Conservation (phyloP, 2,329 filamentous ascomycete species). For the Hymenotorrendiella dingleyae region DNA sequence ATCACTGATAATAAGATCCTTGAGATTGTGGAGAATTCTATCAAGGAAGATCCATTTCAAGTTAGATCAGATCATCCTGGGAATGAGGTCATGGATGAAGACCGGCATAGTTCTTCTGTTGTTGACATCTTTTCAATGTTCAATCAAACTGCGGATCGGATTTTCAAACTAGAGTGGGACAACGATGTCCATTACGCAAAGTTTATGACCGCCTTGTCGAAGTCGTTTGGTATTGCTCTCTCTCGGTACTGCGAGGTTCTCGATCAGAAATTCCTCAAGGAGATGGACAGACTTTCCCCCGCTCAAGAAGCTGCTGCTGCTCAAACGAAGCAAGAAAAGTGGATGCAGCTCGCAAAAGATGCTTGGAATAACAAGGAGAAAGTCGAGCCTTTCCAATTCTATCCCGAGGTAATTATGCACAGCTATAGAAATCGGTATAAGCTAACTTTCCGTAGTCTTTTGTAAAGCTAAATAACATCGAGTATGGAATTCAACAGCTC, state of each 20-base stretch:
- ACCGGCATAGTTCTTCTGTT: constrained; percentile 87
- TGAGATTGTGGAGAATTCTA: constrained; percentile 81
- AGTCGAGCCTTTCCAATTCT: constrained; percentile 95
- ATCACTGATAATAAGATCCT: constrained; percentile 74
- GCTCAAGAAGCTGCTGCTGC: constrained; percentile 75
- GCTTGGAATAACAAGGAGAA: constrained; percentile 89
- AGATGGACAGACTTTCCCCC: constrained; percentile 89
- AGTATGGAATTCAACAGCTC: constrained; percentile 86
- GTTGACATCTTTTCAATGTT: constrained; percentile 93
- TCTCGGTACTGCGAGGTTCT: constrained; percentile 87
- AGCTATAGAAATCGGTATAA: constrained; percentile 5
- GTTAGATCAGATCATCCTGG: constrained; percentile 61
- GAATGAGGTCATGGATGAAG: constrained; percentile 64
- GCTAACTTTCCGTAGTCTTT: constrained; percentile 61
- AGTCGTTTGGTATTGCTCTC: constrained; percentile 75
- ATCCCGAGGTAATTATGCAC: constrained; percentile 62
- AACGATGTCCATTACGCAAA: constrained; percentile 90
- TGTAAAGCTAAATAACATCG: constrained; percentile 96
- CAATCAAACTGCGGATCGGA: constrained; percentile 83
- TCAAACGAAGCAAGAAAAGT: constrained; percentile 84
- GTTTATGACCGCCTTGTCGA: constrained; percentile 92
- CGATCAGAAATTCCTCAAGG: constrained; percentile 76
- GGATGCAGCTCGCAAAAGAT: constrained; percentile 89
- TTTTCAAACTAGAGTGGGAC: constrained; percentile 83
- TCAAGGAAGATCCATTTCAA: constrained; percentile 83